Percentiles rank a stretch among this genome's conserved stretches.
Evolutionary conservation across 345 rosid genomes (phyloP).

Genomic region (Hibiscus mutabilis): DNA sequence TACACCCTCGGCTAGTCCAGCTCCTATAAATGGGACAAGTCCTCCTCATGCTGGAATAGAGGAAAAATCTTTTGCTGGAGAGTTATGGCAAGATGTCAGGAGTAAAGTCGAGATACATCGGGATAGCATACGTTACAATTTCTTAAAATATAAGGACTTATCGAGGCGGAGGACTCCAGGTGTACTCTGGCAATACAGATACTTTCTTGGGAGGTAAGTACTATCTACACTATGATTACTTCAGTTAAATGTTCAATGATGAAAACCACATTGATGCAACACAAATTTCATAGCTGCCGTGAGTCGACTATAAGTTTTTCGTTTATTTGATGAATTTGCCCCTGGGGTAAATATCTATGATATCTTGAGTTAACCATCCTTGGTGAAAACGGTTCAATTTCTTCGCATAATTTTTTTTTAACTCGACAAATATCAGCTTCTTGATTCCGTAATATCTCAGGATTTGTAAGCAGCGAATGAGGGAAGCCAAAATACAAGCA

Average conservation of each 20-base stretch:
- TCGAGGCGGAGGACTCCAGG: constrained; percentile 69
- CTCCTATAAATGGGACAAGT: constrained; percentile 24
- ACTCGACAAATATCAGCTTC: constrained; percentile 6
- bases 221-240: background rate
- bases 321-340: too few relatives aligned
- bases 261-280: background rate
- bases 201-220: constrained; percentile 76
- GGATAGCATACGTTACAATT: constrained; percentile 61
- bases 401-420: background rate
- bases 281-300: background rate
- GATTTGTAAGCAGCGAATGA: constrained; percentile 70
- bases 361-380: background rate
- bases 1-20: constrained; percentile 9
- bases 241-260: background rate
- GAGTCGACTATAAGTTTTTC: too few relatives aligned
- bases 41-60: constrained; percentile 17
- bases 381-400: too few relatives aligned
- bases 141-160: constrained; percentile 55
- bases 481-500: constrained; percentile 76
- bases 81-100: constrained; percentile 81
- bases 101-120: constrained; percentile 49
- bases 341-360: background rate
- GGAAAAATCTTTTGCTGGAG: constrained; percentile 69
- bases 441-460: constrained; percentile 32
- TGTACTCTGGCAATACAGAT: constrained; percentile 56